A percentile compares a stretch with the other conserved stretches of the same genome.
Evolutionary conservation across 129 eudicot species (phyloP).

Genomic region (Oenanthe sinensis): DNA sequence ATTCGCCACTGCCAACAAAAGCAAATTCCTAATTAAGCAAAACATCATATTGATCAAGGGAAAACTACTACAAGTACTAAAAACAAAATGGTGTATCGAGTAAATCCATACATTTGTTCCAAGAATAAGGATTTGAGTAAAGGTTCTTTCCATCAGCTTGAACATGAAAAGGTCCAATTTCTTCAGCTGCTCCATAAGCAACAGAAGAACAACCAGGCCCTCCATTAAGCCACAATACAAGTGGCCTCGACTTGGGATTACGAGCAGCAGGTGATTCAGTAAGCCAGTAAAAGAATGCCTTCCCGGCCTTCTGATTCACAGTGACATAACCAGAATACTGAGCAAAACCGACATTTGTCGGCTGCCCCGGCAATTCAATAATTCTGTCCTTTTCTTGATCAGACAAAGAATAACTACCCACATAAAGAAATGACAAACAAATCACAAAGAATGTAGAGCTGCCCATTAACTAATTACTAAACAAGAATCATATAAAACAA

Average conservation of each 20-base stretch:
- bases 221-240: constrained; percentile 96
- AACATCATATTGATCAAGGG: not conserved
- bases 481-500: constrained; percentile 23
- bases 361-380: constrained; percentile 79
- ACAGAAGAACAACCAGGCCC: constrained; percentile 99
- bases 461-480: constrained; percentile 37
- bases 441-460: constrained; percentile 20
- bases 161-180: constrained; percentile 85
- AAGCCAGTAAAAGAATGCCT: constrained; percentile 91
- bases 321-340: constrained; percentile 95
- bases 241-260: constrained; percentile 64
- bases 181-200: constrained; percentile 99
- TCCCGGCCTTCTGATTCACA: constrained; percentile 69
- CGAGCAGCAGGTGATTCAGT: constrained; percentile 67
- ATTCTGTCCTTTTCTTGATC: constrained; percentile 79
- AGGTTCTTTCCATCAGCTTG: constrained; percentile 78
- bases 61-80: not conserved
- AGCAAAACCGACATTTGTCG: constrained; percentile 56
- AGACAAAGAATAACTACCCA: constrained; percentile 36
- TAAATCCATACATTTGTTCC: constrained; percentile 81
- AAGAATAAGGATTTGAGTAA: constrained; percentile 65
- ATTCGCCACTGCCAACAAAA: constrained; percentile 78
- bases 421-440: constrained; percentile 20
- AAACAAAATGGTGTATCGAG: not conserved
- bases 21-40: constrained; percentile 18